Base-by-base conservation (phyloP, 1,284 basidiomycete species). In the Puccinia triticina region DNA sequence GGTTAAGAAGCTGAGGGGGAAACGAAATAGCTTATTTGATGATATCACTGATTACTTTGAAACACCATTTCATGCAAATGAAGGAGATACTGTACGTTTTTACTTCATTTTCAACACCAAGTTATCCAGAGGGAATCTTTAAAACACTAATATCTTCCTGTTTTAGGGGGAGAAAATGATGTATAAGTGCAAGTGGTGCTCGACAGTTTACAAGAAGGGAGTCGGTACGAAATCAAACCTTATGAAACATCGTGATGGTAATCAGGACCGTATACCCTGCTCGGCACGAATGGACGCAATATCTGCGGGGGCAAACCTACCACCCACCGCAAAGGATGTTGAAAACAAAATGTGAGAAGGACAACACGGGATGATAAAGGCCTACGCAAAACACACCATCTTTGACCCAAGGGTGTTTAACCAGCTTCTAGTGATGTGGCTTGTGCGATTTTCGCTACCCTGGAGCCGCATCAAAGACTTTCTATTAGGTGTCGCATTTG, bases 91-190 rank as follows among this genome's bases (percentile, higher is more conserved):
- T 18, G 29, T 72, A 16, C n/a, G 12, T 72, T 14, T 50, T 10
- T 72, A 72, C 69, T 72, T 72, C 23, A 72, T n/a, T 2, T 10
- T 14, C 69, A 43, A 50, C 48, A 29, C 37, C 69, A 72, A 23
- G 69, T 46, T 1, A 72, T 50, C 5, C 26, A 72, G 16, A 26
- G 32, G 23, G 64, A 67, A 16, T 23, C 34, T 21, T 29, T 64
- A 64, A 26, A n/a, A 29, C 10, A 59, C 29, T 29, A 7, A 5
- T 21, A 37, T 5, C 61, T 64, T 64, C 26, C 21, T 64, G 26
- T 64, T 64, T 64, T 64, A 37, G 14, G 32, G 64, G 64, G n/a
- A 37, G 43, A 43, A 67, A n/a, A 18, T 67, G 18, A 40, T 50
- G 43, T 32, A 32, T 16, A 48, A 18, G 32, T 72, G 69, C 48